These are phyloP conservation scores for Beauveria medogensis DNA, from an alignment of 2,329 filamentous ascomycete genomes.

Conservation along the genomic window DNA sequence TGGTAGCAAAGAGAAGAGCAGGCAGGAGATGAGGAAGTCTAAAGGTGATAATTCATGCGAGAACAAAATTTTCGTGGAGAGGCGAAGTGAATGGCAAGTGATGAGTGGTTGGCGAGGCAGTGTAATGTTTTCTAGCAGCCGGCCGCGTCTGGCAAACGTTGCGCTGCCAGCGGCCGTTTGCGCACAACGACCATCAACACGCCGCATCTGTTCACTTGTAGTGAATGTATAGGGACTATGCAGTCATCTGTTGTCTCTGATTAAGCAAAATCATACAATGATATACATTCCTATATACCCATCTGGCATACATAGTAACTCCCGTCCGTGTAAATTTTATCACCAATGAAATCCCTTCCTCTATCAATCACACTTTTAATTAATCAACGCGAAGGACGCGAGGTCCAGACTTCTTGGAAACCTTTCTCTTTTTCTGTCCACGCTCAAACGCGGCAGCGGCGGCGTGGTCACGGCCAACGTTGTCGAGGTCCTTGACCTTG, in stretches of 20 bases:
- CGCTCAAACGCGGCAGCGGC: constrained; percentile 62
- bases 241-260: constrained; percentile 6
- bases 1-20: not conserved
- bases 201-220: not conserved
- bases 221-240: not conserved
- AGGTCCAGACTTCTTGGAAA: constrained; percentile 62
- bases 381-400: constrained; percentile 67
- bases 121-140: not conserved
- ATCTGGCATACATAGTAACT: constrained; percentile 28
- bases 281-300: constrained; percentile 15
- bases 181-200: not conserved
- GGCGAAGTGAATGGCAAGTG: constrained; percentile 4
- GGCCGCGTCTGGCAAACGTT: not conserved
- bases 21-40: not conserved
- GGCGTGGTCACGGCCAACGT: constrained; percentile 82
- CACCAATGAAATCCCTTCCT: not conserved
- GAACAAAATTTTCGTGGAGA: not conserved
- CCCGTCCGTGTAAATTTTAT: constrained; percentile 10
- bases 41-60: not conserved
- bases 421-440: constrained; percentile 77
- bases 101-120: not conserved
- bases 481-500: constrained; percentile 99
- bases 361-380: constrained; percentile 13
- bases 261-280: constrained; percentile 22
- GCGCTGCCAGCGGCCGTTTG: not conserved